Base-by-base conservation (phyloP, 176 grass and related monocot genomes). In the Tillandsia leiboldiana region DNA sequence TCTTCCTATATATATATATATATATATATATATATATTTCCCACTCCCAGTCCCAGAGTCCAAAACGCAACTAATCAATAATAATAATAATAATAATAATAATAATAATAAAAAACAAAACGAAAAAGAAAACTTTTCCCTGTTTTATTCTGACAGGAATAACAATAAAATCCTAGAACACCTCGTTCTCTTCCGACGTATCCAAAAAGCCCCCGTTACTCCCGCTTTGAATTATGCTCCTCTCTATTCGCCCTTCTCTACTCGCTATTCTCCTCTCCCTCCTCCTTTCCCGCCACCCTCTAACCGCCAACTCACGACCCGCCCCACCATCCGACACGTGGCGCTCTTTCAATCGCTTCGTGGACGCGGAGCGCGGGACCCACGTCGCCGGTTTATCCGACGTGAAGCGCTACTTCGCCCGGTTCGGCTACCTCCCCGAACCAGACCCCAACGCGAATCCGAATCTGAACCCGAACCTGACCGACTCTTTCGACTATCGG, bases 381-480 rank as follows among this genome's bases (percentile, higher is more conserved):
- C 74, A 49, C 15, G 77, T 83, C 24, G 27, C 65, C 3, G 94
- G 87, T 23, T 73, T 99, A 48, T 66, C 62, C 51, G 79, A 83
- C 1, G 74, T 99, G 42, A 99, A 90, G 80, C 82, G 68, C 0
- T 93, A 99, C 85, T 78, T 99, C 65, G 71, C 73, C 33, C 73
- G 47, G 74, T 99, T 93, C 81, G 94, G 89, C 1, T 99, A 99
- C 71, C 74, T 99, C 59, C 29, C 81, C 48, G 23, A 20, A 26
- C 1, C 73, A 8, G 62, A 63, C 42, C 1, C 73, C 10, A 53
- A 63, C 42, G 49, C 28, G 2, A 81, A 79, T 11, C 28, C 28
- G 28, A 3, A 29, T 1, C 2, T 1, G 28, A 42, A 42, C 33
- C 33, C 33, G 33, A 24, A 24, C 24, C 33, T 79, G 47, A 86